Base-by-base conservation (phyloP, 176 grass and related monocot genomes). In the Eleusine indica region DNA sequence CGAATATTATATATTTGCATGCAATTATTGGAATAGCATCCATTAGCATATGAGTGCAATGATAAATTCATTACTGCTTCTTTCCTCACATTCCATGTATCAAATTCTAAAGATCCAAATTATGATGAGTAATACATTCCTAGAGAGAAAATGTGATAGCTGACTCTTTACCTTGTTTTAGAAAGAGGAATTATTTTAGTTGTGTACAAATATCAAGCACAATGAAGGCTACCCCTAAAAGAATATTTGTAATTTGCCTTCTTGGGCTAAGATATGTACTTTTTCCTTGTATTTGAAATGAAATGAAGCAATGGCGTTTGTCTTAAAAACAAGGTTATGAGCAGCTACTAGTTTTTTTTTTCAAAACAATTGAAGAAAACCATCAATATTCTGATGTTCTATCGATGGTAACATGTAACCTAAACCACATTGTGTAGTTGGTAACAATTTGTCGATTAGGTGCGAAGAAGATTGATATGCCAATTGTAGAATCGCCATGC, bases 21-120 rank as follows among this genome's bases (percentile, higher is more conserved):
- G 39, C 38, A 70, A 85, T 85, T 70, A 85, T 77, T 77, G 61
- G 62, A 76, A 76, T 12, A 46, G 6, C 80, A 74, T 19, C 32
- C 21, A 40, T 13, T 21, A 62, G 16, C 14, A 76, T 29, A 64
- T 8, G 9, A 22, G 2, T 58, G 18, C 35, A 54, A 54, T 41
- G 70, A 14, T 49, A 30, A 14, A 67, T 38, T 38, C 22, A 16
- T 29, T 52, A 13, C 2, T 17, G 48, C 16, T 73, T 48, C 7
- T 9, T 22, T 73, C 22, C 43, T 17, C 44, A 16, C 15, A 16
- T 14, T 49, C 11, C 22, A 30, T 73, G 7, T 14, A 64, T 4
- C 8, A 7, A 47, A 71, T 47, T 43, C 48, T 17, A 7, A 47
- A 32, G 10, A 51, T 2, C 30, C 29, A 32, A 52, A 0, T 52